Conservation (phyloP, 768 basidiomycete genomes). For the Leccinum broughii region DNA sequence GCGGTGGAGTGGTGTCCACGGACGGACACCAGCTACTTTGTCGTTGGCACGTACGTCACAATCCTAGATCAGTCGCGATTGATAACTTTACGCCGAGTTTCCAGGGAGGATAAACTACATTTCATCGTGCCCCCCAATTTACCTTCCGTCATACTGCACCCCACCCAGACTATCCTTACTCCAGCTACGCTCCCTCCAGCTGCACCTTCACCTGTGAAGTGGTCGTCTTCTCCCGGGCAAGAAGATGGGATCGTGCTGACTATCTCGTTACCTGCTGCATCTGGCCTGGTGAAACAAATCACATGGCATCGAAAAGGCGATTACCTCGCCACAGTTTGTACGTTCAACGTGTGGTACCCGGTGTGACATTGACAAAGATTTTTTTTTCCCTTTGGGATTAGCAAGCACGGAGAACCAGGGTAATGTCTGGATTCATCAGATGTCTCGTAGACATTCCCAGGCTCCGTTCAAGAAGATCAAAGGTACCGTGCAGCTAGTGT, state of each 20-base stretch:
- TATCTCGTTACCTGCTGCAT: constrained; percentile 59
- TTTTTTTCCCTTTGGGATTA: constrained; percentile 29
- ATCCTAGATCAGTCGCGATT: constrained; percentile 8
- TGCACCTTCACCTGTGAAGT: constrained; percentile 68
- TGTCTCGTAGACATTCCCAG: constrained; percentile 92
- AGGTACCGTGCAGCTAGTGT: constrained; percentile 84
- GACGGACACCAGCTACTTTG: constrained; percentile 75
- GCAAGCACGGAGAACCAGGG: constrained; percentile 71
- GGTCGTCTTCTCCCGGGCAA: constrained; percentile 52
- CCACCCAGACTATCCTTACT: constrained; percentile 61
- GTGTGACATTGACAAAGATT: constrained; percentile 13
- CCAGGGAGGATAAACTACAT: constrained; percentile 79
- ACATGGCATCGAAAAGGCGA: constrained; percentile 95
- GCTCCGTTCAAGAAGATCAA: constrained; percentile 97
- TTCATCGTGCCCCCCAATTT: constrained; percentile 83
- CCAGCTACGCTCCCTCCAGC: constrained; percentile 64
- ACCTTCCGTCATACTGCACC: constrained; percentile 52
- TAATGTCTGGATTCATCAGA: constrained; percentile 93
- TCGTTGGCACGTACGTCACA: constrained; percentile 70
- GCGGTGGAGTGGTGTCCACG: constrained; percentile 94
- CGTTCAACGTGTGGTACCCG: constrained; percentile 38
- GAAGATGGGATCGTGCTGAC: constrained; percentile 60
- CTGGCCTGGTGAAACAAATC: constrained; percentile 76
- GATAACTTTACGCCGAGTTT: constrained; percentile 13
- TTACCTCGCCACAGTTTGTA: constrained; percentile 93